Conservation (phyloP, 768 basidiomycete genomes). For the Hemileccinum rubropunctum region DNA sequence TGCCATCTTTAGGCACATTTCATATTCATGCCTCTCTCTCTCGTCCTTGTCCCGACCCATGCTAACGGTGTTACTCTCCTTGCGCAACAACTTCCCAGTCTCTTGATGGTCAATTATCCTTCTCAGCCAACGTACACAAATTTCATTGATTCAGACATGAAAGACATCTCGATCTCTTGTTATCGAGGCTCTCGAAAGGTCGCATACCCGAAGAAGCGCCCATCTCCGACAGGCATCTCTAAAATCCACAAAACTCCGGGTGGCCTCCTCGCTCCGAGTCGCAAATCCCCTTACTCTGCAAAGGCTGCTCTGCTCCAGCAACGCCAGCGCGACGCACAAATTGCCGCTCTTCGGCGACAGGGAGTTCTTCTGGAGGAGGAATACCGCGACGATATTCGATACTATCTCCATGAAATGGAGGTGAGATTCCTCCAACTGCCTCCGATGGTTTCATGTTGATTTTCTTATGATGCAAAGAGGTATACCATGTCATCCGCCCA, state of each 20-base stretch:
- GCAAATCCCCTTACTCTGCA: constrained; percentile 64
- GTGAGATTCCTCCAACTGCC: constrained; percentile 46
- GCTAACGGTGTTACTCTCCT: constrained; percentile 21
- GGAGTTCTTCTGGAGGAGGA: constrained; percentile 89
- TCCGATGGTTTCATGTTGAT: constrained; percentile 6
- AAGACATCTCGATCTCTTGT: constrained; percentile 63
- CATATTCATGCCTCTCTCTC: constrained; percentile 4
- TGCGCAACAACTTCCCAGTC: constrained; percentile 32
- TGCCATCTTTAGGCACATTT: constrained; percentile 3
- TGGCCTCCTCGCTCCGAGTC: constrained; percentile 44
- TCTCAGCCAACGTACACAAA: constrained; percentile 37
- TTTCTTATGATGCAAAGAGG: constrained; percentile 44
- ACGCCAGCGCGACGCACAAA: constrained; percentile 67
- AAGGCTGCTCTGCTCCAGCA: constrained; percentile 60
- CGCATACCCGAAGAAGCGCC: constrained; percentile 82
- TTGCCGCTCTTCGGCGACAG: constrained; percentile 65
- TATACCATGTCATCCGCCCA: constrained; percentile 88
- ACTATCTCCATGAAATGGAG: constrained; percentile 99
- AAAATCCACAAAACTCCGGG: constrained; percentile 61
- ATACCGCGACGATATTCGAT: constrained; percentile 88
- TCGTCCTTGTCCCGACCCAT: constrained; percentile 7
- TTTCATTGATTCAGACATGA: constrained; percentile 52
- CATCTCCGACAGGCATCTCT: constrained; percentile 74
- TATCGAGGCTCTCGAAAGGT: constrained; percentile 60
- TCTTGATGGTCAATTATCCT: constrained; percentile 43